Evolutionary conservation across 2,329 filamentous ascomycete species (phyloP), one percentile per base, ranked within the genome.

Genomic region (Apiospora pterosperma): DNA sequence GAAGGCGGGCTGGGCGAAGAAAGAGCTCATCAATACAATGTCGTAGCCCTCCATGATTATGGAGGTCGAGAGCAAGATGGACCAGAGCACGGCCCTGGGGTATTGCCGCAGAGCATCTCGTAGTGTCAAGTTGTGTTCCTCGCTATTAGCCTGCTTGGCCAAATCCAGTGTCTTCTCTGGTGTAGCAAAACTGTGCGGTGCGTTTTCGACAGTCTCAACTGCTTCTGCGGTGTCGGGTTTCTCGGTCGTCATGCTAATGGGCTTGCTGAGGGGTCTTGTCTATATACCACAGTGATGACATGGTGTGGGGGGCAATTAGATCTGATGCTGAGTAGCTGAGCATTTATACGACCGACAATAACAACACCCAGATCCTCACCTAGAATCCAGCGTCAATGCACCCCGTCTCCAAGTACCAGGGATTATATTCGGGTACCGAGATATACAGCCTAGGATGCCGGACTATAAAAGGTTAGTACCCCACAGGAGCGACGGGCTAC

Each of bases 1-100:
- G 65, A 66, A 76, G 69, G 23, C 71, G 19, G 52, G 73, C 67
- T 74, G 75, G n/a, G 67, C 76, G 60, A 71, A 76, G 64, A 78
- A 74, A 28, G 72, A 73, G 14, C 69, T 71, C 36, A 79, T 68
- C 0, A 79, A 66, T n/a, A 74, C 75, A 3, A 60, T 61, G 44
- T 64, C 65, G 21, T 64, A 67, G 41, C 69, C 70, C 65, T 71
- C 69, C 73, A 74, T 73, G 65, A 74, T 69, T 41, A 74, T 72
- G 14, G 70, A 68, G 2, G 68, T 65, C 2, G 70, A 73, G 34
- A 74, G 67, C 31, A 72, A 48, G 44, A 73, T 12, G 1, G 66
- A 66, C 66, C 66, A 69, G 14, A 39, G 23, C 7, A 67, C 65
- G 41, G 63, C 65, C 34, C 64, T 66, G 31, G 59, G 62, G 48